Base-by-base conservation (phyloP, 2,329 filamentous ascomycete species). In the Annulohypoxylon truncatum region DNA sequence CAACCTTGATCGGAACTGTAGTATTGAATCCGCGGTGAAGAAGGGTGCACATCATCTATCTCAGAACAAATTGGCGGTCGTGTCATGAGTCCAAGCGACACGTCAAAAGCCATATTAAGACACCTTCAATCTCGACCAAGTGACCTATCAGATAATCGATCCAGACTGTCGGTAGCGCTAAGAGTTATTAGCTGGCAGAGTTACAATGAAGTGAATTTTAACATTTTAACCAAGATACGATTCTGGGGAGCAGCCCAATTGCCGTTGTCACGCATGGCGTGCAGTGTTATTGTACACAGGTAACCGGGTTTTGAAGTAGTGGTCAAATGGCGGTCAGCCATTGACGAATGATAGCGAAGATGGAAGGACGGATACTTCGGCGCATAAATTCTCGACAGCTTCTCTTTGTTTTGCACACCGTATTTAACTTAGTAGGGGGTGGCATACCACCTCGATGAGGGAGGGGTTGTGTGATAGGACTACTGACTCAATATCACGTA, bases 321-420 rank as follows among this genome's bases (percentile, higher is more conserved):
- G 61, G 62, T 59, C 61, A 54, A 61, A 38, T 20, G 53, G 57
- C 66, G 66, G 62, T 65, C 61, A 62, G 26, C 35, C 22, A 42
- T 47, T 54, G 61, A 50, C 54, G 53, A 58, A 52, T 55, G n/a
- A 46, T 10, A 31, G 4, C 13, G 4, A 35, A 15, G 38, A 9
- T 31, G 13, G 4, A 24, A 15, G 12, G 3, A 18, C 4, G 50
- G 58, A 48, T 40, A 7, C 5, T 28, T 42, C 20, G 31, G 47
- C n/a, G 28, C 48, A 61, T 53, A 38, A 33, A 46, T 26, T 51
- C 38, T 6, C 47, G 26, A 51, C 29, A 24, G 29, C 20, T 22
- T 24, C 6, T 20, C 35, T 24, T 48, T 18, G 8, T 18, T 64
- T 15, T 12, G 8, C 28, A 52, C 52, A 52, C 53, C 53, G 28